Evolutionary conservation across 2,329 filamentous ascomycete genomes (phyloP).

Genomic region (Blastomyces silverae): DNA sequence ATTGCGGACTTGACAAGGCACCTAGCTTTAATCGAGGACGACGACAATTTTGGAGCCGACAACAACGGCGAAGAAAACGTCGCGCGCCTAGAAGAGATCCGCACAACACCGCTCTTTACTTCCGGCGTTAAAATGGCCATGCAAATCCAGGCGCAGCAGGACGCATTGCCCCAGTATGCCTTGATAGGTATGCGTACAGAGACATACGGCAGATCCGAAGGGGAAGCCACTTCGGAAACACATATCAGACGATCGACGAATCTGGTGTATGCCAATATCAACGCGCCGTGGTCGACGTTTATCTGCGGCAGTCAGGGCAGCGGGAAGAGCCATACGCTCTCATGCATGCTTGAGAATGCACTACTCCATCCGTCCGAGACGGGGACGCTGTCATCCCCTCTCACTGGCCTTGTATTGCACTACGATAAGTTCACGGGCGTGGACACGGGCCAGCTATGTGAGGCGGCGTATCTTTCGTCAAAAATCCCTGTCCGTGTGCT

Average conservation of each 20-base stretch:
- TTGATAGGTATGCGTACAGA: conserved; percentile 23
- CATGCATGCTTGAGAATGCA: conserved; percentile 49
- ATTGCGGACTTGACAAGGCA: background rate
- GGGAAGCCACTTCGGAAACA: conserved; percentile 8
- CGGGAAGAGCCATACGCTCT: conserved; percentile 56
- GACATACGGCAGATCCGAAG: conserved; percentile 20
- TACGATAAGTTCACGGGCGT: conserved; percentile 46
- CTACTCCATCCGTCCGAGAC: conserved; percentile 31
- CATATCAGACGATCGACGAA: conserved; percentile 15
- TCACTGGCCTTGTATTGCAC: conserved; percentile 52
- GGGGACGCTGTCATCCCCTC: conserved; percentile 42
- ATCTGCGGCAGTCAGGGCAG: conserved; percentile 59
- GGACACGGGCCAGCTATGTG: conserved; percentile 41
- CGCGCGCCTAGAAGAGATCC: conserved; percentile 18
- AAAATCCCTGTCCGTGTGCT: conserved; percentile 47
- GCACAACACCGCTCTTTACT: conserved; percentile 21
- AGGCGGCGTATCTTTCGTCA: conserved; percentile 50
- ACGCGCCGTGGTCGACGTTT: conserved; percentile 53
- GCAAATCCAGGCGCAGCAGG: background rate
- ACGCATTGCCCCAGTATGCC: conserved; percentile 25
- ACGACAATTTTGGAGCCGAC: conserved; percentile 15
- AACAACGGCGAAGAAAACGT: conserved; percentile 6
- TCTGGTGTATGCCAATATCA: conserved; percentile 43
- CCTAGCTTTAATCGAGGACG: conserved; percentile 16
- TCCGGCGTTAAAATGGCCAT: conserved; percentile 13